Evolutionary conservation across 2,329 filamentous ascomycete species (phyloP).

Genomic region (Diplocarpon rosae): DNA sequence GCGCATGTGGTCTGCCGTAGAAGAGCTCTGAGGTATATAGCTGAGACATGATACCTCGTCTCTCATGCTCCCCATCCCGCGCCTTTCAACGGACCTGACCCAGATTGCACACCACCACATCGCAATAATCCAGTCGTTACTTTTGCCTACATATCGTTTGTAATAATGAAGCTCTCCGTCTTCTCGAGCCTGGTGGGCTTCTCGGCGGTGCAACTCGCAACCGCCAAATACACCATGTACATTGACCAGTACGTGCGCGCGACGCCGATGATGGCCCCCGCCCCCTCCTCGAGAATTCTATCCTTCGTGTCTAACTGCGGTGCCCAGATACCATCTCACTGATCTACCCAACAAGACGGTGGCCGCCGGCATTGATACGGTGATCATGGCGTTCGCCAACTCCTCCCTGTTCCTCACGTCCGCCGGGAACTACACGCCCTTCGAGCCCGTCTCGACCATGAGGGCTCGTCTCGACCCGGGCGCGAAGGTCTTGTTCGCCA

Average conservation of each 20-base stretch:
- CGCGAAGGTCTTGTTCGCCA: slow-evolving; percentile 57
- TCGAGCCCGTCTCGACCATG: slow-evolving; percentile 10
- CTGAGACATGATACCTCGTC: too few species aligned
- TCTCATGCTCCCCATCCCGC: too few species aligned
- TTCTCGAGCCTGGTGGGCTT: slow-evolving; percentile 3
- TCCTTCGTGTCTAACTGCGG: not conserved
- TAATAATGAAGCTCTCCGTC: slow-evolving; percentile 9
- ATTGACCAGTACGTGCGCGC: slow-evolving; percentile 6
- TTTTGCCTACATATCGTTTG: not conserved
- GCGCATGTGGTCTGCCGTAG: too few species aligned
- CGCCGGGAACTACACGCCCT: slow-evolving; percentile 15
- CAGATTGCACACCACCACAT: not conserved
- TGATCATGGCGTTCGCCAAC: slow-evolving; percentile 16
- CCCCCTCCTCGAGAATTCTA: not conserved
- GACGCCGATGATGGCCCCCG: too few species aligned
- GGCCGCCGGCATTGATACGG: slow-evolving; percentile 13
- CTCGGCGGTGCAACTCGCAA: slow-evolving; percentile 3
- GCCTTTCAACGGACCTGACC: not conserved
- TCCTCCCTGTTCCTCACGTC: slow-evolving; percentile 13
- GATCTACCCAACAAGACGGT: slow-evolving; percentile 12
- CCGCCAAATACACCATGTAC: slow-evolving; percentile 8
- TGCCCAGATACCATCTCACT: slow-evolving; percentile 7
- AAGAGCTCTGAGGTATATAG: too few species aligned
- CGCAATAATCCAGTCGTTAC: not conserved
- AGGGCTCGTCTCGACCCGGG: slow-evolving; percentile 31